Base-by-base conservation (phyloP, 1,139 yeast genomes). In the Candida labiduridarum region DNA sequence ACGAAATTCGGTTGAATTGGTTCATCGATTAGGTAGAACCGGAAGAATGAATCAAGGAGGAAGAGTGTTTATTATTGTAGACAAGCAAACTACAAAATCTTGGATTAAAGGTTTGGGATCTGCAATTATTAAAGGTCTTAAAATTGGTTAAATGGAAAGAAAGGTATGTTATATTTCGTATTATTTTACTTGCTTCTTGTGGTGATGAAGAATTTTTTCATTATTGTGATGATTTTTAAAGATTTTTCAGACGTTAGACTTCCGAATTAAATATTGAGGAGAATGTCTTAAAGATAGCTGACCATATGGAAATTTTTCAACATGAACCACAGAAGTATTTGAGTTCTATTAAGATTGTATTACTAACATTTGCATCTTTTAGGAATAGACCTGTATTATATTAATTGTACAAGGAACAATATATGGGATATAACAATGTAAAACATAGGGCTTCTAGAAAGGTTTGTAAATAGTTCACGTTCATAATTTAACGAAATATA, bases 1-100 rank as follows among this genome's bases (percentile, higher is more conserved):
- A 4, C 78, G 81, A 50, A 85, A 87, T 8, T 82, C 97, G 0
- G 86, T 89, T 30, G 99, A 92, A 67, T 75, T 94, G 52, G 83
- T 94, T 18, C 99, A 94, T 64, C 76, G 99, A 54, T 86, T 91
- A 4, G 99, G 99, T 1, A 80, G 99, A 69, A 94, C 98, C 0
- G 98, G 97, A 4, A 76, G 99, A 63, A 87, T 91, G 87, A 88
- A 87, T 48, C 91, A 88, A 63, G 78, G 87, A 41, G 99, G 99
- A 15, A 78, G 97, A 54, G 97, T 89, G 1, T 85, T 90, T 59
- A 74, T 92, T 59, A 83, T 92, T 52, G 74, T 75, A 33, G 87
- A 86, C 59, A 84, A 84, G 56, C 79, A 79, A 59, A 86, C 89
- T 46, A 72, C 72, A 29, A 84, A 86, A 60, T 78, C 88, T 8